phyloP scores from a whole-genome alignment of 345 rosid species.

The Gossypium herbaceum region DNA sequence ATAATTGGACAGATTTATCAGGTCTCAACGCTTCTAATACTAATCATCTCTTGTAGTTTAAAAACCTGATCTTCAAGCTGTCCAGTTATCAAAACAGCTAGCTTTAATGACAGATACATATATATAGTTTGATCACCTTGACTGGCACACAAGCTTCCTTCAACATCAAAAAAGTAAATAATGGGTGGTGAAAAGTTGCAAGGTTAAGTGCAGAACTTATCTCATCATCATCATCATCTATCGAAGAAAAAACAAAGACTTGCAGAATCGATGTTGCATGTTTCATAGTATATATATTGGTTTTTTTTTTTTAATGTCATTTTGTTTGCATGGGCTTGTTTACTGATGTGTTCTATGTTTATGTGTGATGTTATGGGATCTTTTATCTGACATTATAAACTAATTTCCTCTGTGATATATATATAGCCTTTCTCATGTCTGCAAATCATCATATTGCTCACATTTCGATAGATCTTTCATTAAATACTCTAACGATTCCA shows the following conservation, averaged over 20 bases:
- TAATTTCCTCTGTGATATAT: conserved; percentile 9
- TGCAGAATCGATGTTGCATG: conserved; percentile 8
- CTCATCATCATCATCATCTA: not conserved
- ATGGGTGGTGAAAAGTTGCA: not conserved
- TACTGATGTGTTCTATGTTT: conserved; percentile 6
- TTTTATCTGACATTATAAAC: conserved; percentile 18
- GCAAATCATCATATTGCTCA: not conserved
- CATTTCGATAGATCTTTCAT: not conserved
- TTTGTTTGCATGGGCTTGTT: conserved; percentile 32
- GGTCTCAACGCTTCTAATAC: conserved; percentile 44
- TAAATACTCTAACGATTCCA: not conserved
- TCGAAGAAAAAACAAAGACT: conserved; percentile 2
- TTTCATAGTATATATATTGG: not conserved
- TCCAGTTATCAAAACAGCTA: not conserved
- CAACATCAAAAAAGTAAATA: not conserved
- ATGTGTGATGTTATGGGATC: conserved; percentile 20
- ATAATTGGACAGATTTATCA: conserved; percentile 38
- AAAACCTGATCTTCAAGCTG: no score
- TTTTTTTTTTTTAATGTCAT: conserved; percentile 3
- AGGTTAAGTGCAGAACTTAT: not conserved
- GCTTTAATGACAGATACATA: conserved; percentile 4
- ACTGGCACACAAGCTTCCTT: not conserved
- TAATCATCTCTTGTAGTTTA: conserved; percentile 25
- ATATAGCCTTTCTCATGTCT: not conserved
- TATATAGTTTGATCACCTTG: conserved; percentile 1